These are phyloP conservation scores for Aspergillus ochraceus DNA, from an alignment of 2,329 filamentous ascomycete species.

Conservation along the genomic window DNA sequence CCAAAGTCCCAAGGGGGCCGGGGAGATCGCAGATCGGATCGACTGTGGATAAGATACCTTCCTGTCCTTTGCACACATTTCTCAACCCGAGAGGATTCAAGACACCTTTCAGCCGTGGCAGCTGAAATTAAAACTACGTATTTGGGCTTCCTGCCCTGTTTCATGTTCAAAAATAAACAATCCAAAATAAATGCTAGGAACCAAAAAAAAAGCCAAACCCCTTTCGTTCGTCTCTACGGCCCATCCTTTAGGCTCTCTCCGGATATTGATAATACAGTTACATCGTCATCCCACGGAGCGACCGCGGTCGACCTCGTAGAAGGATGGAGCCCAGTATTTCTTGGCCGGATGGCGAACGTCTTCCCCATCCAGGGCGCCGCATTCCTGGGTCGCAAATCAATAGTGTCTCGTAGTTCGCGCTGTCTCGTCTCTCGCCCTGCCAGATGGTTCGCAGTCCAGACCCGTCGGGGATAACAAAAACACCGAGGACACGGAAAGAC, in stretches of 20 bases:
- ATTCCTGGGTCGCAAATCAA: not conserved
- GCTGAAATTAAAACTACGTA: not conserved
- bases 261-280: not conserved
- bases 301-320: not conserved
- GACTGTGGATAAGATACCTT: not conserved
- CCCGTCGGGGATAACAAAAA: not conserved
- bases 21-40: not conserved
- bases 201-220: not conserved
- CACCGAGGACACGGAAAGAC: not conserved
- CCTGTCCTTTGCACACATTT: not conserved
- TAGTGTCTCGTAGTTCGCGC: not conserved
- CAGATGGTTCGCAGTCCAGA: not conserved
- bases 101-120: not conserved
- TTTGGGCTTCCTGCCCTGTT: not conserved
- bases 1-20: too few relatives aligned
- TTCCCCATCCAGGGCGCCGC: not conserved
- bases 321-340: not conserved
- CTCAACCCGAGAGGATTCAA: not conserved
- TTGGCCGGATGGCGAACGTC: not conserved
- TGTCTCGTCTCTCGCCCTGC: not conserved
- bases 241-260: not conserved
- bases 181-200: not conserved
- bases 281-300: not conserved
- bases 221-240: not conserved
- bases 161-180: not conserved